Base-by-base conservation (phyloP, 2,329 filamentous ascomycete species). In the Diaporthe humulicola region DNA sequence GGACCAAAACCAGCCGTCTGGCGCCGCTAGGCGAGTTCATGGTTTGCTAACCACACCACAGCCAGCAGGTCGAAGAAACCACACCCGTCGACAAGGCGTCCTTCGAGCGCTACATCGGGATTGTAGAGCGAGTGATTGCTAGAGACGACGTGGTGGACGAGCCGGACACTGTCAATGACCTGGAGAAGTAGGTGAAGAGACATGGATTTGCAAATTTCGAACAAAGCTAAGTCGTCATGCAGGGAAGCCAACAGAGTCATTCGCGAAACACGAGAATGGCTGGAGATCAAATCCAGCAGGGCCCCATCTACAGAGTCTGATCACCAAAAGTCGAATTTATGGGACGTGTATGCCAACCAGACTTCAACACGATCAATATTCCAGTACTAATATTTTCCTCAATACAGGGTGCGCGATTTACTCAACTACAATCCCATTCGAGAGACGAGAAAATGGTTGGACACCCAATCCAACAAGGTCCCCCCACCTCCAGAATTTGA, bases 151-250 rank as follows among this genome's bases (percentile, higher is more conserved):
- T 52, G 22, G 15, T 67, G 19, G 45, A 52, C 14, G 22, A 12
- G 22, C 30, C 30, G 15, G 9, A 22, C 15, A 10, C 12, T 14
- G 2, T 4, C 6, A 22, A 52, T 25, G n/a, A 36, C 64, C 2
- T 17, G 10, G 38, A 52, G 12, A 28, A 28, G 64, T 52, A 19
- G 14, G 42, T 52, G 1, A 52, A 52, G 6, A 2, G n/a, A 52
- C 7, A 15, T 1, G 6, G 10, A 7, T 3, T 14, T 14, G 1
- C 19, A n/a, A 10, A 10, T 15, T 22, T 12, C 9, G 4, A 1
- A 28, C 5, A 7, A 25, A 38, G 33, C 45, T 52, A 19, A 67
- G 4, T 28, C 4, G 8, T 17, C 4, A 1, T 9, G 3, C 14
- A 67, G 64, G 12, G 64, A 67, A 28, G 64, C 45, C 30, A 17